Percentiles rank a stretch among this genome's conserved stretches.
Evolutionary conservation across 192 early-diverging fungal species (phyloP).

Genomic region (Coemansia reversa): DNA sequence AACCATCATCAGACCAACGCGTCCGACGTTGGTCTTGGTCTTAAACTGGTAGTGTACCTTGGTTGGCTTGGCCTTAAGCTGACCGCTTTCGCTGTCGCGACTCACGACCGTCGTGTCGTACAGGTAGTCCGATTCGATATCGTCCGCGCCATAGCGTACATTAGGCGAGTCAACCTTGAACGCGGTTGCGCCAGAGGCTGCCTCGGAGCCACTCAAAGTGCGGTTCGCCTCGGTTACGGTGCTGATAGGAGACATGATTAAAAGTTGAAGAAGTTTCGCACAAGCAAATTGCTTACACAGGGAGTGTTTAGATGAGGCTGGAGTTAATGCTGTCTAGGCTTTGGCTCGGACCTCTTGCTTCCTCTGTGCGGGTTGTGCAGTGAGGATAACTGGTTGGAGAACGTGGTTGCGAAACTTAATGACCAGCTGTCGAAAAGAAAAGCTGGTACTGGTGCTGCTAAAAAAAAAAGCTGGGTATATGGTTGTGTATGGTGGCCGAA

Average conservation of each 20-base stretch:
- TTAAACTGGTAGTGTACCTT: constrained; percentile 89
- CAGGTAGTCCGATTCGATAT: constrained; percentile 81
- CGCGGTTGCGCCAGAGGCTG: constrained; percentile 49
- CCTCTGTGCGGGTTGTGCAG: constrained; percentile 82
- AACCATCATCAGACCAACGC: constrained; percentile 92
- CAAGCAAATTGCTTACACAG: constrained; percentile 21
- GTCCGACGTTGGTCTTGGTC: constrained; percentile 70
- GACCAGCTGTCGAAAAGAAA: constrained; percentile 13
- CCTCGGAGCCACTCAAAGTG: constrained; percentile 15
- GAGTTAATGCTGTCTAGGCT: constrained; percentile 61
- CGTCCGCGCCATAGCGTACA: constrained; percentile 78
- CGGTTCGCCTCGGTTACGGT: not conserved
- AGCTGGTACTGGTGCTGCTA: not conserved
- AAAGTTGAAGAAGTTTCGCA: constrained; percentile 26
- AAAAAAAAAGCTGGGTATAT: not conserved
- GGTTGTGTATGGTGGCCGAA: constrained; percentile 4
- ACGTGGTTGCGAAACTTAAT: constrained; percentile 45
- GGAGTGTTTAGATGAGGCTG: constrained; percentile 12
- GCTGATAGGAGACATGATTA: constrained; percentile 39
- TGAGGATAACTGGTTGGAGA: constrained; percentile 77
- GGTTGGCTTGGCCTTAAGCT: constrained; percentile 77
- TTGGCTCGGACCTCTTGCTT: constrained; percentile 66
- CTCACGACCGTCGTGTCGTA: constrained; percentile 87
- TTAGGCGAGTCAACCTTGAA: constrained; percentile 90
- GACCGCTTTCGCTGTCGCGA: constrained; percentile 62